Base-by-base conservation (phyloP, 2,329 filamentous ascomycete genomes). In the Cladophialophora psammophila region DNA sequence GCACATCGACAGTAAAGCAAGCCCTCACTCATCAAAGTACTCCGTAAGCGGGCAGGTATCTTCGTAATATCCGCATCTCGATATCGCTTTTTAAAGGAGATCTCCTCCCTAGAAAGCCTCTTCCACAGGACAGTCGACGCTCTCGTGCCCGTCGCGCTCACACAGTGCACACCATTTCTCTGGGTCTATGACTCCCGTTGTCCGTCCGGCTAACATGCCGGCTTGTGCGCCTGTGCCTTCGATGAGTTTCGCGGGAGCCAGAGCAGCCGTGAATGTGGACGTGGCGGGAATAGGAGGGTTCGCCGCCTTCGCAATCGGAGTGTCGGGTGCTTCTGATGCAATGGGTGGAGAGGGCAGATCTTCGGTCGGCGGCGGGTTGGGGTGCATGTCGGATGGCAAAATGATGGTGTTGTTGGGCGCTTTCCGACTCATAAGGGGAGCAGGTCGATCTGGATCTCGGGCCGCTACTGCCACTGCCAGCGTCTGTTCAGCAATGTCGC, bases 161-260 rank as follows among this genome's bases (percentile, higher is more conserved):
- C 95, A 99, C 53, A 98, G 84, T 15, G 95, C 95, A 79, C 95
- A 99, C 95, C 95, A 99, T 81, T 97, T 97, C 69, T 90, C 87
- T 63, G 90, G 87, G 74, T 98, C 93, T 71, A 94, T 84, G 55
- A 92, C 82, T 0, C 91, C 91, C 63, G 89, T 93, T 71, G 90
- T 88, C 81, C 93, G 94, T 60, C 92, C 92, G 4, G 91, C 90
- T 31, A 92, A 86, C 1, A 91, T 89, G 1, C 88, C 64, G 74
- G 79, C 63, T 74, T 79, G 42, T 73, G 76, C 65, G 73, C 76
- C 60, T 76, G 79, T 75, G 76, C 80, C 79, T 82, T 85, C 68
- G 80, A 75, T 77, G 42, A 62, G 59, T 52, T 65, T 57, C 31
- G 63, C 56, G 8, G 66, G 59, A 42, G 67, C 64, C 6, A 63